These are phyloP conservation scores for Fusarium devonianum DNA, from an alignment of 2,329 filamentous ascomycete species.

Conservation along the genomic window DNA sequence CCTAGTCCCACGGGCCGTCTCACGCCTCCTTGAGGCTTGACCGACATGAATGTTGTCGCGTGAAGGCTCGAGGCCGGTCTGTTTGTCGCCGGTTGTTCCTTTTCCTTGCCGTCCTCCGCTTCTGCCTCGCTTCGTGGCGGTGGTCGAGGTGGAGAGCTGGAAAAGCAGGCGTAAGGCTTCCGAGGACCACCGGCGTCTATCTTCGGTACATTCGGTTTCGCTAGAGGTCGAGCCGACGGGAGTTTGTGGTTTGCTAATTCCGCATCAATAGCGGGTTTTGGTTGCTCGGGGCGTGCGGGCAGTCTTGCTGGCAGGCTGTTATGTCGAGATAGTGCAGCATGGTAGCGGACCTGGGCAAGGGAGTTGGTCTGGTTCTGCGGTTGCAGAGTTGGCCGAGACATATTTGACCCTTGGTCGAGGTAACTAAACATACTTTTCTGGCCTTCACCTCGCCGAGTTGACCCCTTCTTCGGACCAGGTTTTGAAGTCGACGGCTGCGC, in stretches of 20 bases:
- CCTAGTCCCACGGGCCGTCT: slow-evolving; percentile 56
- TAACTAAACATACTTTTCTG: slow-evolving; percentile 55
- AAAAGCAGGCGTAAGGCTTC: slow-evolving; percentile 63
- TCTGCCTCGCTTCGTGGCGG: slow-evolving; percentile 31
- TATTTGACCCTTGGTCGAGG: slow-evolving; percentile 42
- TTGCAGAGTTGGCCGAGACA: slow-evolving; percentile 14
- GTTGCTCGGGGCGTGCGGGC: slow-evolving; percentile 5
- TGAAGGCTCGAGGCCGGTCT: slow-evolving; percentile 57
- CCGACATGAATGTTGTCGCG: slow-evolving; percentile 57
- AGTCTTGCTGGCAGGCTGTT: slow-evolving; percentile 11
- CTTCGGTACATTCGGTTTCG: slow-evolving; percentile 44
- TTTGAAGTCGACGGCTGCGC: slow-evolving; percentile 29
- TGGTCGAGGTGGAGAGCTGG: slow-evolving; percentile 60
- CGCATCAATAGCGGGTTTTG: slow-evolving; percentile 41
- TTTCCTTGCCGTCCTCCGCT: slow-evolving; percentile 36
- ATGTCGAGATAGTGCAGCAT: slow-evolving; percentile 38
- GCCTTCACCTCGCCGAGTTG: slow-evolving; percentile 46
- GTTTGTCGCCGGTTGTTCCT: slow-evolving; percentile 40
- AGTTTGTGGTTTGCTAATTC: slow-evolving; percentile 52
- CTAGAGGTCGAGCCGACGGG: slow-evolving; percentile 45
- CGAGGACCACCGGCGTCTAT: slow-evolving; percentile 41
- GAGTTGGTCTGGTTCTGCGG: slow-evolving; percentile 28
- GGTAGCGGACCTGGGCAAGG: slow-evolving; percentile 36
- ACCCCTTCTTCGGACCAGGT: slow-evolving; percentile 36
- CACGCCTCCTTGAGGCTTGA: slow-evolving; percentile 48